phyloP scores from a whole-genome alignment of 1,139 yeast genomes.

The Nakaseomyces nivariensis region DNA sequence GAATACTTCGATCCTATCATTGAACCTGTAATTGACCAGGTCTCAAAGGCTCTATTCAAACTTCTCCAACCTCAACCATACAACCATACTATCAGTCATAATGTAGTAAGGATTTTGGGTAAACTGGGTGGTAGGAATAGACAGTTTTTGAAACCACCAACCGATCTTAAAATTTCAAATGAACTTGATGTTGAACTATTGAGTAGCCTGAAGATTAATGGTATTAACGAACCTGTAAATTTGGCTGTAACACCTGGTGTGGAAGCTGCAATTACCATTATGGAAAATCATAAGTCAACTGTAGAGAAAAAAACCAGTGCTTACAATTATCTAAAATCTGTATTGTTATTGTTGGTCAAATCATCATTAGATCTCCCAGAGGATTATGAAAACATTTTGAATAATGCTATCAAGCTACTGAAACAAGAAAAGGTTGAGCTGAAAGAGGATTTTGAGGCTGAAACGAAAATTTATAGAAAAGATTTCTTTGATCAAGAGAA shows the following conservation, averaged over 20 bases:
- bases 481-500: constrained; percentile 48
- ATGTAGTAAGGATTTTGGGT: constrained; percentile 86
- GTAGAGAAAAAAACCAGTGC: constrained; percentile 68
- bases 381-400: constrained; percentile 40
- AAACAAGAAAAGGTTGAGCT: constrained; percentile 37
- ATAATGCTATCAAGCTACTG: constrained; percentile 42
- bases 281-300: constrained; percentile 60
- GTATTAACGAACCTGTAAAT: constrained; percentile 51
- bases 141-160: constrained; percentile 66
- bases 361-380: constrained; percentile 54
- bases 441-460: constrained; percentile 29
- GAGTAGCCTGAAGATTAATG: constrained; percentile 62
- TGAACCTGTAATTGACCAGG: constrained; percentile 90
- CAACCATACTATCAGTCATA: constrained; percentile 83
- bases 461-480: constrained; percentile 39
- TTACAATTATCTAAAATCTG: constrained; percentile 56
- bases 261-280: constrained; percentile 52
- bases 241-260: constrained; percentile 78
- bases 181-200: constrained; percentile 59
- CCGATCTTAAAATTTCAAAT: constrained; percentile 47
- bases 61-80: constrained; percentile 88
- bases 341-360: constrained; percentile 57
- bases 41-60: constrained; percentile 87
- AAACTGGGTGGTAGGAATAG: constrained; percentile 95
- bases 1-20: constrained; percentile 95